Evolutionary conservation across 495 filamentous ascomycete species (phyloP), one percentile per base, ranked within the genome.

Genomic region (Aspergillus coremiiformis): DNA sequence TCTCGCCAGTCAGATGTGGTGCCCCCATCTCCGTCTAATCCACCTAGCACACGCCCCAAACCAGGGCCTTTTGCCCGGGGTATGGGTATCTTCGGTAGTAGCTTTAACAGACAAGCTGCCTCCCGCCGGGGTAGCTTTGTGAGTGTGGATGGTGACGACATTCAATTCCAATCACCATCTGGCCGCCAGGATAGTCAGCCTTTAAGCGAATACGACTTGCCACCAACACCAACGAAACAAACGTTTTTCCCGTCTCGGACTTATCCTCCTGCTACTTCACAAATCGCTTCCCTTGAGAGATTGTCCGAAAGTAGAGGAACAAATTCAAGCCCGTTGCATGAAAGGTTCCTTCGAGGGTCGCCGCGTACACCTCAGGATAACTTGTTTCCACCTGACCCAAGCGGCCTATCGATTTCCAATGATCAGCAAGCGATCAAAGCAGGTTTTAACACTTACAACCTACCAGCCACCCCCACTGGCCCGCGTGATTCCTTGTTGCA

Each of bases 201-300:
- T 3, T 74, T 81, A 39, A 78, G 75, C 32, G 89, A 92, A 55
- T 77, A 73, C 35, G 87, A 95, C 19, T 70, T 94, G 21, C 91
- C 91, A 20, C 90, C 91, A 9, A 98, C 93, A 10, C 93, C 93
- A 2, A 97, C 94, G 1, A 97, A 95, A 68, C 85, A 84, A 56
- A 64, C 76, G 14, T 75, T 74, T 50, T 69, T 71, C 47, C 69
- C 70, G 23, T 71, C 71, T 42, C 67, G 67, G 46, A 72, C 70
- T 22, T 71, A 69, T 47, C 71, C 70, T 20, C 68, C 66, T n/a
- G 55, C 61, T 49, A 67, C 61, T 41, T 70, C 58, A 60, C 77
- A 72, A 44, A 68, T 73, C 45, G 61, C 64, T 1, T 67, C 68
- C 3, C 52, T 72, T 4, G 69, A 72, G 52, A 63, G 69, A 23